A percentile compares a stretch with the other conserved stretches of the same genome.
Evolutionary conservation across 2,329 filamentous ascomycete species (phyloP).

Genomic region (Hirsutella rhossiliensis): DNA sequence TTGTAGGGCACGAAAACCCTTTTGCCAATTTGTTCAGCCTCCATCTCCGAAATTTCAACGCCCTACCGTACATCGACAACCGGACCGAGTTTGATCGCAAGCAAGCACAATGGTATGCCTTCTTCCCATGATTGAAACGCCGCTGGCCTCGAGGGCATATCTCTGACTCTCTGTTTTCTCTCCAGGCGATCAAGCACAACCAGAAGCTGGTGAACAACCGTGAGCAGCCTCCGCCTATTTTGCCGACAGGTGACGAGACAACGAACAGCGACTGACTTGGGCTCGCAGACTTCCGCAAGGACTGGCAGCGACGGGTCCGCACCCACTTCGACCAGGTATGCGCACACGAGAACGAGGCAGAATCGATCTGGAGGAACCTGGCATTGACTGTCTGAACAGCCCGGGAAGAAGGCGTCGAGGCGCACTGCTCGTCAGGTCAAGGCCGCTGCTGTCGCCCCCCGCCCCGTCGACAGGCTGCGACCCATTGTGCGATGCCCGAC

Average conservation of each 20-base stretch:
- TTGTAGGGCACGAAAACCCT: slow-evolving; percentile 31
- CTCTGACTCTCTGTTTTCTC: slow-evolving; percentile 16
- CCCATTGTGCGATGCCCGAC: slow-evolving; percentile 96
- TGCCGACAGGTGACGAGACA: slow-evolving; percentile 10
- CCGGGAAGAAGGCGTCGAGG: slow-evolving; percentile 90
- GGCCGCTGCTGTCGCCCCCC: slow-evolving; percentile 89
- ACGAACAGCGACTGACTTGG: slow-evolving; percentile 26
- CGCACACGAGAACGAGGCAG: slow-evolving; percentile 5
- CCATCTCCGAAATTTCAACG: slow-evolving; percentile 25
- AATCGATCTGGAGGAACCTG: slow-evolving; percentile 1
- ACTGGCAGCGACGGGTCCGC: slow-evolving; percentile 98
- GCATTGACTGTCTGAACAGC: slow-evolving; percentile 43
- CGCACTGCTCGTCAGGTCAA: slow-evolving; percentile 86
- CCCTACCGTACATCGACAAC: slow-evolving; percentile 27
- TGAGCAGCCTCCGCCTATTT: slow-evolving; percentile 34
- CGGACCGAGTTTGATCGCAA: slow-evolving; percentile 37
- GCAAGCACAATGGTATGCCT: slow-evolving; percentile 40
- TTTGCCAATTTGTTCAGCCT: slow-evolving; percentile 27
- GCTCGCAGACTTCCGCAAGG: slow-evolving; percentile 86
- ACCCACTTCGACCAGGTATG: slow-evolving; percentile 99
- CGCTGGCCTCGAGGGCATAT: slow-evolving; percentile 2
- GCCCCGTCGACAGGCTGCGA: slow-evolving; percentile 92
- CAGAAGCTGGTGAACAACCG: slow-evolving; percentile 96
- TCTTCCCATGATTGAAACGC: slow-evolving; percentile 10
- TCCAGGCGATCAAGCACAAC: slow-evolving; percentile 97